These are phyloP conservation scores for Penicillium coffeae DNA, from an alignment of 495 filamentous ascomycete genomes.

Conservation along the genomic window DNA sequence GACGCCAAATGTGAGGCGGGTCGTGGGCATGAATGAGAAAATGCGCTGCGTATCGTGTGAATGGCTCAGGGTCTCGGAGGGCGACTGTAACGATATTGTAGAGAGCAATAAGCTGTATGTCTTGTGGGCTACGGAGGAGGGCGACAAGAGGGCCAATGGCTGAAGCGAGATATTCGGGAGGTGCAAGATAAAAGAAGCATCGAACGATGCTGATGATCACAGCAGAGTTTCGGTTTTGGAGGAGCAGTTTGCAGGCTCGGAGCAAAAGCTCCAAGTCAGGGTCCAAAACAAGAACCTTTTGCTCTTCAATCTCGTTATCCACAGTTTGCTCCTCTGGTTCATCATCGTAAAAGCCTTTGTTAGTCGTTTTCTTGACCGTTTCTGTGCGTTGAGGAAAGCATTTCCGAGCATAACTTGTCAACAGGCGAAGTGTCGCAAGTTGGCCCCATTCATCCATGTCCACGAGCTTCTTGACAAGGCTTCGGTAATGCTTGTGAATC, in stretches of 20 bases:
- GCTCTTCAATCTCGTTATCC: conserved; percentile 43
- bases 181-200: conserved; percentile 79
- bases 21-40: conserved; percentile 83
- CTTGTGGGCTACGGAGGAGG: conserved; percentile 74
- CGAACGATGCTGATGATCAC: conserved; percentile 85
- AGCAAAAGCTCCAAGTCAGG: conserved; percentile 81
- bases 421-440: conserved; percentile 70
- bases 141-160: conserved; percentile 82
- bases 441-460: conserved; percentile 99
- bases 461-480: conserved; percentile 80
- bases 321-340: conserved; percentile 44
- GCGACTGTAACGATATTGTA: conserved; percentile 92
- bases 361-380: conserved; percentile 48
- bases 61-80: conserved; percentile 64
- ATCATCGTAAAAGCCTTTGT: conserved; percentile 76
- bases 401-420: conserved; percentile 78
- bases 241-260: conserved; percentile 71
- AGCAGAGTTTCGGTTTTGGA: conserved; percentile 88
- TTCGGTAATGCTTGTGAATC: conserved; percentile 84
- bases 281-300: conserved; percentile 62
- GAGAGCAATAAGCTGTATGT: conserved; percentile 83
- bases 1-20: conserved; percentile 74
- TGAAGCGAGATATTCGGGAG: conserved; percentile 61
- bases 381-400: conserved; percentile 76
- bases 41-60: conserved; percentile 79